Base-by-base conservation (phyloP, 2,329 filamentous ascomycete species). In the Bertia moriformis region DNA sequence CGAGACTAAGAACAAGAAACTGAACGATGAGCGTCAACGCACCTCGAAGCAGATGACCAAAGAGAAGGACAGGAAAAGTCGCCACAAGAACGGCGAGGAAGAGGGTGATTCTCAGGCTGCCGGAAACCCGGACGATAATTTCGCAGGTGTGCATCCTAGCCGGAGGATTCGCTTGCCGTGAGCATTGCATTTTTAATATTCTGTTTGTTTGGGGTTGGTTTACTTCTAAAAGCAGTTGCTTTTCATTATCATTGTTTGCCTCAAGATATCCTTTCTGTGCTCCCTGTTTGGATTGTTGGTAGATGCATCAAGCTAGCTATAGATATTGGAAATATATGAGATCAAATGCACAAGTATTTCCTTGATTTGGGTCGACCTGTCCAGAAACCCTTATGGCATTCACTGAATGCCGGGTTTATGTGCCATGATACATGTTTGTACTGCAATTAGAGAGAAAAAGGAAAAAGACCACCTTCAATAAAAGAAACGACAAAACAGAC, bases 1-100 rank as follows among this genome's bases (percentile, higher is more conserved):
- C 57, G 69, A 73, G 51, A 71, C 71, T 42, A 95, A 94, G 72
- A 95, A 96, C 63, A 66, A 72, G 51, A 89, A 88, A 62, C 69
- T 95, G 38, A 73, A 84, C 48, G 85, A 83, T 51, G 67, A 73
- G 57, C 63, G 71, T 32, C 17, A 19, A 14, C 36, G 51, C 57
- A 36, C 12, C 7, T 13, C 32, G 7, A 61, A 67, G 47, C 57
- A 69, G 24, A 63, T 67, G 20, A 57, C 65, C 47, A 52, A 53
- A 43, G 56, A 62, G 49, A 52, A 53, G 43, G 56, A 61, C 49
- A 41, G 48, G 47, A n/a, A 69, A 55, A 51, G 45, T 39, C 40
- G 57, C 45, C 52, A 47, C 14, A 63, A 61, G 53, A 53, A 48
- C 39, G 53, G 49, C 43, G 22, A 37, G 18, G 45, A 48, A 41